Evolutionary conservation across 805 yeast species (phyloP), one percentile per base, ranked within the genome.

Genomic region (Wickerhamomyces alni): DNA sequence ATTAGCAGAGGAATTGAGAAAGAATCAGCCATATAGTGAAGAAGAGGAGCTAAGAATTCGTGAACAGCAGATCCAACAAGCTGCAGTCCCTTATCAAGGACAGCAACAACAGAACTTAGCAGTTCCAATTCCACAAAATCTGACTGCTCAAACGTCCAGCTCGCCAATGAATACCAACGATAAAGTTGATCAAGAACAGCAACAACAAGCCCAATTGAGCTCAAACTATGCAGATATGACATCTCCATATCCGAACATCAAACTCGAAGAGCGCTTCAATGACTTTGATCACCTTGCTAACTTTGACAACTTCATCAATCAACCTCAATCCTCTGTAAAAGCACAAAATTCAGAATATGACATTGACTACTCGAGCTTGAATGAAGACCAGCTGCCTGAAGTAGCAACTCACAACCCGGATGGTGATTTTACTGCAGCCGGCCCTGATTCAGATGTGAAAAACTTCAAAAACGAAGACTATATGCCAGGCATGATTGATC

Each of bases 401-500:
- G n/a, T n/a, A n/a, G n/a, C n/a, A n/a, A n/a, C n/a, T n/a, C n/a
- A n/a, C n/a, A n/a, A n/a, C n/a, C n/a, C n/a, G n/a, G n/a, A n/a
- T n/a, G n/a, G n/a, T n/a, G n/a, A n/a, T n/a, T n/a, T n/a, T n/a
- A n/a, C n/a, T n/a, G n/a, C n/a, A n/a, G n/a, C n/a, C n/a, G n/a
- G n/a, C n/a, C n/a, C n/a, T n/a, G n/a, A n/a, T n/a, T n/a, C n/a
- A n/a, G n/a, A n/a, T n/a, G 24, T 7, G 9, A 21, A 21, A 7
- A 21, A 15, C 7, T 7, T 6, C n/a, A 33, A n/a, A 12, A 30
- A 15, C 5, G 56, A 52, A 16, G 25, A 36, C 3, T 84, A 85
- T 51, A 70, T 84, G 44, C 87, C 93, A 2, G 93, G 95, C 5
- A 81, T 85, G 32, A 82, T 87, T 69, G 95, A 87, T 57, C 84